Evolutionary conservation across 2,329 filamentous ascomycete species (phyloP), one percentile per base, ranked within the genome.

Genomic region (Penicillium sclerotiorum): DNA sequence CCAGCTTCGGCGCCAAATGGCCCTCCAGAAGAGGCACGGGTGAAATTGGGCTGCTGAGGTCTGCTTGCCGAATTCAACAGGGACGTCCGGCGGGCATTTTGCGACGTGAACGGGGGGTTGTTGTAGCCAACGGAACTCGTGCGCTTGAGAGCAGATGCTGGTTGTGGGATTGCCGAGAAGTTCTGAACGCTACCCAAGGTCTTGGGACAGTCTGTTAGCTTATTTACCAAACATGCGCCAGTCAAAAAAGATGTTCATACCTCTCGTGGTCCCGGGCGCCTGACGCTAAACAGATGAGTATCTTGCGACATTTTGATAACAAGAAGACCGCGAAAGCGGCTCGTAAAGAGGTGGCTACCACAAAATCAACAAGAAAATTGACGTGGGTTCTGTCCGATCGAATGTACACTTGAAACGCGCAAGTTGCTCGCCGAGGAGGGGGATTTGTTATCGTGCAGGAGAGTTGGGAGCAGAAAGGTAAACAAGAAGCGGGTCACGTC

Each of bases 71-170:
- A 92, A 54, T 96, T 89, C 61, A 92, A 93, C 70, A 95, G 88
- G 55, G 92, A 96, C 62, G 89, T 83, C 22, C 90, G 90, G 61
- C 93, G 90, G 60, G 78, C 84, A 77, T 95, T 89, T 67, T 87
- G 85, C 47, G 81, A 80, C 47, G 85, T 84, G 64, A 83, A 87
- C 38, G 82, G 83, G 50, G 78, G 77, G 64, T 81, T 80, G 52
- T 83, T 80, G 63, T 84, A 79, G 66, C 84, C 85, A 61, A 85
- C 85, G 11, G 90, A 92, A 66, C 86, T 94, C 23, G 89, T 88
- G 70, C 94, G 89, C 78, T 99, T 99, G 81, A 99, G 87, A 33
- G 91, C 90, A 33, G 93, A 97, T 22, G 89, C 82, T 8, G 94
- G 93, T 74, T 95, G 90, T 17, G 94, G 94, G 56, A 99, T 89